A percentile compares a stretch with the other conserved stretches of the same genome.
phyloP scores from a whole-genome alignment of 116 monocot species.

The Iris pallida region DNA sequence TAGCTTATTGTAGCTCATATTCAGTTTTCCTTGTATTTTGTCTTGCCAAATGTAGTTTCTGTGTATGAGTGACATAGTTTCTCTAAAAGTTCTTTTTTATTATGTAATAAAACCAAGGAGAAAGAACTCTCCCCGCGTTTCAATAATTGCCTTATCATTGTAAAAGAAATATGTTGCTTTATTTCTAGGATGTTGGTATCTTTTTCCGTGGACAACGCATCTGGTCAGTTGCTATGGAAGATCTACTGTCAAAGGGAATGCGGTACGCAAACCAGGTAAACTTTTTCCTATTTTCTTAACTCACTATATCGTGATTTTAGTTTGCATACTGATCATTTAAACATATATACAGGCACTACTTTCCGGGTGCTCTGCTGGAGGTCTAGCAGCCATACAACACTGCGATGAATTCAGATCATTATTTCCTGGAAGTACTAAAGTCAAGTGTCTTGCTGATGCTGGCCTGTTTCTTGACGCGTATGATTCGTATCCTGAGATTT shows the following conservation, averaged over 20 bases:
- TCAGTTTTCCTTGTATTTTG: no score
- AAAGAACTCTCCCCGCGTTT: no score
- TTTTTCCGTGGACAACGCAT: constrained; percentile 56
- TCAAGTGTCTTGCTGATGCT: constrained; percentile 45
- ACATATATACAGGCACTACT: constrained; percentile 26
- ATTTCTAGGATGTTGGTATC: constrained; percentile 23
- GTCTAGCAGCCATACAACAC: constrained; percentile 37
- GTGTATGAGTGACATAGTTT: no score
- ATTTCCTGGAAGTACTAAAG: constrained; percentile 27
- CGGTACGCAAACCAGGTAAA: constrained; percentile 33
- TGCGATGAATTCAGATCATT: constrained; percentile 35
- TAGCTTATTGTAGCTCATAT: no score
- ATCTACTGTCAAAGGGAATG: constrained; percentile 47
- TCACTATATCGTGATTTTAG: not conserved
- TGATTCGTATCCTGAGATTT: not conserved
- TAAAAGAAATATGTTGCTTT: not conserved
- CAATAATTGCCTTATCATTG: no score
- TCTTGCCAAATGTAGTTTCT: no score
- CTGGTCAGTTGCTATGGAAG: constrained; percentile 37
- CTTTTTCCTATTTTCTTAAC: not conserved
- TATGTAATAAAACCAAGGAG: no score
- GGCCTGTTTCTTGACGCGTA: constrained; percentile 45
- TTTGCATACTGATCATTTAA: not conserved
- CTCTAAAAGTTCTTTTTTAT: no score
- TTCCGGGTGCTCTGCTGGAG: constrained; percentile 46